Evolutionary conservation across 495 filamentous ascomycete genomes (phyloP), one percentile per base, ranked within the genome.

Genomic region (Neurospora sp.): DNA sequence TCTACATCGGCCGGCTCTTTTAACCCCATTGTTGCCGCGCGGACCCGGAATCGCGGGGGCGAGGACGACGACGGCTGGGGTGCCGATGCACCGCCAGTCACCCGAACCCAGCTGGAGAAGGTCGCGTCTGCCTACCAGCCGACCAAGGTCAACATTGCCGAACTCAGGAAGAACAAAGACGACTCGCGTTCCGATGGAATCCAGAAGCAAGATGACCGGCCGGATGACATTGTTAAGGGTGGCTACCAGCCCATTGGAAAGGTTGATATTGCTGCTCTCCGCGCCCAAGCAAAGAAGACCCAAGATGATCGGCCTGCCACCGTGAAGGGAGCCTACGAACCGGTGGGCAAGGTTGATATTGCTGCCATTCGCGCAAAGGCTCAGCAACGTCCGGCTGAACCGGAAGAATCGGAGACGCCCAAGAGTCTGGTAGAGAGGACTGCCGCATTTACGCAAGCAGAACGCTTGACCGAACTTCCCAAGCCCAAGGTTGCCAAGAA

Each of bases 221-320:
- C 83, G 20, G 78, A 79, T 42, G 90, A 94, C 80, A 86, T 97
- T 18, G 91, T 98, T 35, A 92, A 86, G 76, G 95, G 96, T 11
- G 92, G 86, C n/a, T 99, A 99, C 79, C 94, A 97, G 80, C 96
- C 96, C 9, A 87, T 99, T 74, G 96, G 96, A 11, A 98, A 97
- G 82, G 92, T 98, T 12, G 94, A 98, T 77, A 98, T 99, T 83
- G 92, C 92, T 44, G 94, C 93, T 4, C 90, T 98, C 71, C 87
- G 94, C 69, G 89, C 87, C 70, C 90, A 96, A 78, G 94, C 95
- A 11, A 89, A 90, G 74, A 89, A 91, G 69, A 75, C 84, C 18
- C 82, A 87, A 59, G 92, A 97, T 76, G 92, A 97, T 71, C 85
- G 94, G 66, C 95, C 95, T 5, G 86, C 89, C 5, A 86, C 89